These are phyloP conservation scores for Acaromyces ingoldii DNA, from an alignment of 1,284 basidiomycete species.

Conservation along the genomic window DNA sequence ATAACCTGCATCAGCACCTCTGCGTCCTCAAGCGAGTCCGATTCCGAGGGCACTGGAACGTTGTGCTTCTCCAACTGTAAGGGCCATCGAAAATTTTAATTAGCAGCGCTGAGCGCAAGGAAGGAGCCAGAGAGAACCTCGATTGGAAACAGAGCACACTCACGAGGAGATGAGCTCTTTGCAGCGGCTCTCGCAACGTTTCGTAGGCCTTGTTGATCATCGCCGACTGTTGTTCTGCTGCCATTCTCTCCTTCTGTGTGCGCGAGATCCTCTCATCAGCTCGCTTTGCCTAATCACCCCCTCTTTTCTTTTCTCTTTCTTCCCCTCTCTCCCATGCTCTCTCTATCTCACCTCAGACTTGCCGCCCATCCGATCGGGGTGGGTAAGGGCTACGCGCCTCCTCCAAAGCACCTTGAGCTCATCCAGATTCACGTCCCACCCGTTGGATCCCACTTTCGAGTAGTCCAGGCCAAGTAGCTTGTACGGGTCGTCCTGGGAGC, in stretches of 20 bases:
- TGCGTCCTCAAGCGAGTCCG: conserved; percentile 39
- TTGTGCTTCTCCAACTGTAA: conserved; percentile 22
- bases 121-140: neutral
- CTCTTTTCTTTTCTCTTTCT: neutral
- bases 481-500: too few species aligned
- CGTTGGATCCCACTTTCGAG: conserved; percentile 18
- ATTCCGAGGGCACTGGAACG: conserved; percentile 21
- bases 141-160: neutral
- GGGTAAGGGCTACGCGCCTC: conserved; percentile 36
- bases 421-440: conserved; percentile 32
- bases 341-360: conserved; percentile 17
- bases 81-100: neutral
- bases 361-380: conserved; percentile 44
- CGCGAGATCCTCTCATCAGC: neutral
- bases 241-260: conserved; percentile 31
- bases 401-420: conserved; percentile 42
- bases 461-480: conserved; percentile 35
- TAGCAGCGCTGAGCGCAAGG: neutral
- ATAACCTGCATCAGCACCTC: conserved; percentile 48
- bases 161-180: conserved; percentile 35
- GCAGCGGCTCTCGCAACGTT: conserved; percentile 38
- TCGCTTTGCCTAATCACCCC: neutral
- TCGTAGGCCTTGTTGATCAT: conserved; percentile 48
- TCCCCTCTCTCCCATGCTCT: neutral
- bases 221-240: conserved; percentile 41